A percentile compares a stretch with the other conserved stretches of the same genome.
Evolutionary conservation across 345 rosid genomes (phyloP).

Genomic region (Psidium guajava): DNA sequence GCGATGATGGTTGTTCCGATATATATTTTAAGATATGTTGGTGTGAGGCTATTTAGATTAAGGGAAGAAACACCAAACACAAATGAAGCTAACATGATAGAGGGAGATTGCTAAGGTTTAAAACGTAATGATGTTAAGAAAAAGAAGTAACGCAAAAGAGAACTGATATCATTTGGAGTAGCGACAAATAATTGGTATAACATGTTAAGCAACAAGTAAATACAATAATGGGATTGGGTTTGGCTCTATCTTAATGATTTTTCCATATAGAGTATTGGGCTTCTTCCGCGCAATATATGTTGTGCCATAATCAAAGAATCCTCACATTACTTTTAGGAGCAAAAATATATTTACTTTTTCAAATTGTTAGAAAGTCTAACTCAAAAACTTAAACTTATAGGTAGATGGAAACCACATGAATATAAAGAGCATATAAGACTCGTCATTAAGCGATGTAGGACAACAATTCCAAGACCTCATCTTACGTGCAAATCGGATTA

Average conservation of each 20-base stretch:
- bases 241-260: not conserved
- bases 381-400: too few relatives aligned
- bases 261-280: not conserved
- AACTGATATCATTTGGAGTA: not conserved
- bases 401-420: too few relatives aligned
- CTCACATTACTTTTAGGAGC: too few relatives aligned
- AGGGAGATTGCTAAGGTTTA: not conserved
- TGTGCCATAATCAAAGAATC: too few relatives aligned
- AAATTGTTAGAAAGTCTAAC: too few relatives aligned
- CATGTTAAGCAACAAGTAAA: not conserved
- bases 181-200: not conserved
- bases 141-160: not conserved
- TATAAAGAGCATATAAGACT: too few relatives aligned
- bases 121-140: not conserved
- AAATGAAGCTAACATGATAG: not conserved
- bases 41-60: not conserved
- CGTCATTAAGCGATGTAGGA: too few relatives aligned
- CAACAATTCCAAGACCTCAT: too few relatives aligned
- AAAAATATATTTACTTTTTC: too few relatives aligned
- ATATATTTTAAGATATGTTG: not conserved
- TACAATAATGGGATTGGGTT: not conserved
- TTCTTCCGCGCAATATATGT: too few relatives aligned
- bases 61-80: not conserved
- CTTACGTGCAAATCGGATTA: too few relatives aligned
- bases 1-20: not conserved